Base-by-base conservation (phyloP, 805 yeast species). In the Lachancea sp. region DNA sequence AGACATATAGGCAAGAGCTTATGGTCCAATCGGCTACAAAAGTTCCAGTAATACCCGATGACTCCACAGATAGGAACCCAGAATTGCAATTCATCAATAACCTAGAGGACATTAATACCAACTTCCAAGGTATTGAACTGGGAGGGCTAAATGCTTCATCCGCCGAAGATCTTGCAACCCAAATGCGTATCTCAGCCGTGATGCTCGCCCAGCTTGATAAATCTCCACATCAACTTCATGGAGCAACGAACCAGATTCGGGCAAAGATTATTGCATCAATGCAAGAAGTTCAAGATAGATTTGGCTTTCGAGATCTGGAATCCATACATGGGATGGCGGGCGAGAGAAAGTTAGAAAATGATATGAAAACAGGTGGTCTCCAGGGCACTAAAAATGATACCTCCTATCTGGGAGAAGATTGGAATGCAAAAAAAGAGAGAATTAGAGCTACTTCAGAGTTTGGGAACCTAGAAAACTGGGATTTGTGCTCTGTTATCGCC, bases 161-260 rank as follows among this genome's bases (percentile, higher is more conserved):
- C 29, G 68, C 74, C 5, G 70, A 77, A 34, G 79, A 77, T 45
- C 61, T 87, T 25, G 94, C 96, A 0, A 81, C 86, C 7, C 97
- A 92, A 60, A 86, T 92, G 90, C 74, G 97, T 50, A 89, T 95
- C 20, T 97, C 98, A 0, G 85, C 97, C 1, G 84, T 92, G 4
- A 92, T 92, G 95, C 67, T 92, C 20, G 78, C 88, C 8, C 98
- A 92, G 60, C 65, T 92, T 22, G 97, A 92, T 45, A 75, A 78
- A 12, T 69, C 77, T 3, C 67, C 75, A 9, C 70, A 71, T 30
- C 65, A 67, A 7, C 56, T 74, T 31, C 65, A 61, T 50, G 61
- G 48, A 24, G 48, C 86, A 3, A 67, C 72, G 23, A 78, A 72
- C 33, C 88, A 84, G 55, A 83, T 87, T 64, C 68, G 90, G 69